Percentiles rank a stretch among this genome's conserved stretches.
phyloP scores from a whole-genome alignment of 257 asterid genomes.

The Solanum lycopersicoides region DNA sequence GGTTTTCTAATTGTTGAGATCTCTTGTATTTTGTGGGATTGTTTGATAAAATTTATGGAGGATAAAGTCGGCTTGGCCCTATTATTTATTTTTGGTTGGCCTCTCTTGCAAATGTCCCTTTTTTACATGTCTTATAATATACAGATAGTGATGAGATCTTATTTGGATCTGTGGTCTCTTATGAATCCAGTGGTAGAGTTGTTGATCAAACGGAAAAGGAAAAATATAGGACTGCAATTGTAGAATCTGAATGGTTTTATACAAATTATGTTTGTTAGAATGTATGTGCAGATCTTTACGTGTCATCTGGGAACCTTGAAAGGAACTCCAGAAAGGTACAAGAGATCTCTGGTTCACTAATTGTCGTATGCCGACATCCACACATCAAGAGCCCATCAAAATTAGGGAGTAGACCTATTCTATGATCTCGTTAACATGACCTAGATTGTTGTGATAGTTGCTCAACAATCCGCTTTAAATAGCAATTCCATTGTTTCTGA shows the following conservation, averaged over 20 bases:
- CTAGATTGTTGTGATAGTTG: background rate
- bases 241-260: background rate
- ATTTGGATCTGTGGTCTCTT: background rate
- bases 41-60: background rate
- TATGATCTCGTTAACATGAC: background rate
- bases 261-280: background rate
- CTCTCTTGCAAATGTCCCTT: background rate
- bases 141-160: background rate
- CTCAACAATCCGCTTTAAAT: background rate
- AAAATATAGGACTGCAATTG: background rate
- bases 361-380: background rate
- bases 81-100: background rate
- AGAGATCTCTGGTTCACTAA: background rate
- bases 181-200: background rate
- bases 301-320: background rate
- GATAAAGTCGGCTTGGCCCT: background rate
- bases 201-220: background rate
- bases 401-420: background rate
- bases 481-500: background rate
- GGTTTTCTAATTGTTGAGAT: background rate
- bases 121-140: background rate
- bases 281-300: background rate
- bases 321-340: background rate
- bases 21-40: background rate
- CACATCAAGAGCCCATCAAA: background rate